Base-by-base conservation (phyloP, 2,329 filamentous ascomycete species). In the Nannizziopsis barbatae region DNA sequence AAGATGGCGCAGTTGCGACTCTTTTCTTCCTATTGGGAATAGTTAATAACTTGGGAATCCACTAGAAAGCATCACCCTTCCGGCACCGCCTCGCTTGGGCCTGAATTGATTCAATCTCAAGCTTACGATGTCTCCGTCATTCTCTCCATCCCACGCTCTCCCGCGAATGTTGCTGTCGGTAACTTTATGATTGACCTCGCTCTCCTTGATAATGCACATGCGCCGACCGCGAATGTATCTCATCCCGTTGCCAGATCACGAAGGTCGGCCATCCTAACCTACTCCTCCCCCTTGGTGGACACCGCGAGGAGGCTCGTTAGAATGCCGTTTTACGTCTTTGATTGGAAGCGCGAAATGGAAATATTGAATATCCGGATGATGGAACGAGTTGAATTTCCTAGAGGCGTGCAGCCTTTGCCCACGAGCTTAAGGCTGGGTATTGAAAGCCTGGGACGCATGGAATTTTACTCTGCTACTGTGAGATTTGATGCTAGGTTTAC, bases 101-200 rank as follows among this genome's bases (percentile, higher is more conserved):
- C 71, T 15, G 72, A 77, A 41, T 69, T 92, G 53, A 79, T 83
- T 55, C 72, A 79, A 14, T 74, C 78, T 41, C 90, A 95, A 63
- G 75, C 81, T 42, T 98, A 98, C 72, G 88, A 96, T 64, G 76
- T 98, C 37, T 75, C 77, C 4, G 73, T 96, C 1, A 73, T 79
- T 17, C 73, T 98, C 30, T 75, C 77, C 2, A 73, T 98, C 53
- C 92, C 92, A 14, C 80, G 83, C 36, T 92, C 86, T 2, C 80
- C 79, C 0, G 67, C 74, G 1, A 98, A 98, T 59, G 68, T 84
- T 17, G 76, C 76, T 1, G 76, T 77, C 11, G 92, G 92, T 22
- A 96, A 96, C 68, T 96, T 95, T 72, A 98, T 98, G 92, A 71
- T 96, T 14, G 82, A 85, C 41, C 70, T 76, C 80, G 52, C 76